Evolutionary conservation across 1,139 yeast genomes (phyloP).

Genomic region (Pichia sp.): DNA sequence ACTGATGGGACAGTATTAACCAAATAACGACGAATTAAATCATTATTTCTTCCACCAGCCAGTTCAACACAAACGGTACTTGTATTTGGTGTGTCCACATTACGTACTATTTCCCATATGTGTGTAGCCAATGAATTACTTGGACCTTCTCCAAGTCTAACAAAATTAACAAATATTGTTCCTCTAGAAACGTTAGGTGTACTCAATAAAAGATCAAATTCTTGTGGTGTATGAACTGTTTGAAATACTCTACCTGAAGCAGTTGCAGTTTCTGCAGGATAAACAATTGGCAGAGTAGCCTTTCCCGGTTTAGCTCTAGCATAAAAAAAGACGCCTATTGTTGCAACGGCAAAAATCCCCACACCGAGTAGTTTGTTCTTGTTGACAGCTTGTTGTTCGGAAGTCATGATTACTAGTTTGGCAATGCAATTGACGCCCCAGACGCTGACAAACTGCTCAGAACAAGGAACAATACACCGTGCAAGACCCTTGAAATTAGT

Average conservation of each 20-base stretch:
- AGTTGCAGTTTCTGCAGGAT: constrained; percentile 3
- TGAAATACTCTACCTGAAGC: constrained; percentile 14
- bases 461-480: too few relatives aligned
- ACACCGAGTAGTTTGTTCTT: constrained; percentile 9
- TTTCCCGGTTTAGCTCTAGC: constrained; percentile 12
- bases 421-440: not conserved
- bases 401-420: not conserved
- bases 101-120: constrained; percentile 48
- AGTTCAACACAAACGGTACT: constrained; percentile 17
- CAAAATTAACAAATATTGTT: constrained; percentile 43
- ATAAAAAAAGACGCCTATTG: constrained; percentile 7
- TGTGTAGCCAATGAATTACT: constrained; percentile 61
- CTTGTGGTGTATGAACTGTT: constrained; percentile 16
- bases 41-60: constrained; percentile 37
- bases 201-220: constrained; percentile 11
- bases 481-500: too few relatives aligned
- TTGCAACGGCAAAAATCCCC: constrained; percentile 12
- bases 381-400: constrained; percentile 1
- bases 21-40: constrained; percentile 52
- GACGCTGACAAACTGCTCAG: too few relatives aligned
- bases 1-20: constrained; percentile 59
- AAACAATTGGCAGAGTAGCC: constrained; percentile 11
- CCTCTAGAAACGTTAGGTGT: constrained; percentile 14
- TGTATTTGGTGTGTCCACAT: constrained; percentile 50
- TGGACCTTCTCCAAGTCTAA: constrained; percentile 57